Base-by-base conservation (phyloP, 257 asterid species). In the Lavandula angustifolia region DNA sequence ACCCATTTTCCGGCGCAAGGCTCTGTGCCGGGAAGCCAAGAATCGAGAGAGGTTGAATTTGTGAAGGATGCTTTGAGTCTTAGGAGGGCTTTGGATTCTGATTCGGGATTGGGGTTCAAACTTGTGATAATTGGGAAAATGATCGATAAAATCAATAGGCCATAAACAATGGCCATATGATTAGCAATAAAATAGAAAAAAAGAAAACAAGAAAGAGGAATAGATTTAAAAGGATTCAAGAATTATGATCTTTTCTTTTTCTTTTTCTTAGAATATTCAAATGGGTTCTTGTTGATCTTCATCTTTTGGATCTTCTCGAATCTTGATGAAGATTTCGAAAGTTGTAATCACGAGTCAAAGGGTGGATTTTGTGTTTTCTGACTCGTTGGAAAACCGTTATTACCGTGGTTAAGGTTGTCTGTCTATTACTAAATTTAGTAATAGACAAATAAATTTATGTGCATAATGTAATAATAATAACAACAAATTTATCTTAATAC, bases 21-120 rank as follows among this genome's bases (percentile, higher is more conserved):
- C 56, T 71, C 77, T 0, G 81, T 78, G 4, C 75, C 87, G 1
- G 88, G 78, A 64, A 37, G 62, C 97, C 97, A 90, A 11, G 95
- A 85, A 50, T 78, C 84, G 10, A 90, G 91, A 53, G 76, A 62
- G 0, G 46, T 41, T 1, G 88, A 60, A 29, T 82, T 79, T 7
- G 74, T 47, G 38, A 87, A 76, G 2, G 92, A 82, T 46, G 59
- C 34, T 54, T 82, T 90, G 57, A 85, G 78, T 64, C 68, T 81
- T 18, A 90, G 18, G 44, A 90, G 69, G 17, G 95, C 86, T 55
- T 87, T 89, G 0, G 91, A 62, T 29, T 87, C 88, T 2, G 27
- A 22, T 22, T 22, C 27, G 27, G 27, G 27, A 22, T 22, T 22
- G 0, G 81, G 44, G 52, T 52, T 56, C 3, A 91, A 77, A 51